Base-by-base conservation (phyloP, 2,329 filamentous ascomycete species). In the Penicillium sp. region DNA sequence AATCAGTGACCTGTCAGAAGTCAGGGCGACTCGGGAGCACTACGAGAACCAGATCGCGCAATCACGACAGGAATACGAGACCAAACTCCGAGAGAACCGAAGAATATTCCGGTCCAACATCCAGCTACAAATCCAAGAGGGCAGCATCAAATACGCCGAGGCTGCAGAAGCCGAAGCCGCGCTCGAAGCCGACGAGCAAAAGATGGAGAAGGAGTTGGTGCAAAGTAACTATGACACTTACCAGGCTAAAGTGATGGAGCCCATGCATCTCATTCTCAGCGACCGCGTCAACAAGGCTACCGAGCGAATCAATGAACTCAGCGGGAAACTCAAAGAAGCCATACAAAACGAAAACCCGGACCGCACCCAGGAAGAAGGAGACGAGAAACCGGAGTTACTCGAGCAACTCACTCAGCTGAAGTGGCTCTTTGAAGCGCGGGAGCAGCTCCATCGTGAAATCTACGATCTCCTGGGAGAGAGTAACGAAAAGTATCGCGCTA, bases 371-470 rank as follows among this genome's bases (percentile, higher is more conserved):
- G 91, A 96, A 71, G 93, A 97, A 74, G 93, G 94, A 18, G 93
- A 97, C 64, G 93, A 97, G 70, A 87, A 92, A 68, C 94, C 94
- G 0, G 94, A 99, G 72, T 81, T 97, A 0, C 79, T 97, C 2
- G 94, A 99, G 72, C 96, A 96, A 73, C 80, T 99, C 12, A 97
- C 93, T 0, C 83, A 97, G 48, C 80, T 97, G 14, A 99, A 97
- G 68, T 97, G 94, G 92, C 85, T 97, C 8, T 97, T 97, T 65
- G 94, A 99, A 70, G 88, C 89, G 1, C 86, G 92, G n/a, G 94
- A 99, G 73, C 81, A 83, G 47, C 80, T 97, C 8, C 88, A 97
- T 74, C 86, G 90, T 45, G 89, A 91, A 65, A 83, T 93, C 53
- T 96, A 91, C 67, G 89, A 95, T 64, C 77, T 97, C 11, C 83